These are phyloP conservation scores for Hirschfeldia incana DNA, from an alignment of 345 rosid genomes.

Conservation along the genomic window DNA sequence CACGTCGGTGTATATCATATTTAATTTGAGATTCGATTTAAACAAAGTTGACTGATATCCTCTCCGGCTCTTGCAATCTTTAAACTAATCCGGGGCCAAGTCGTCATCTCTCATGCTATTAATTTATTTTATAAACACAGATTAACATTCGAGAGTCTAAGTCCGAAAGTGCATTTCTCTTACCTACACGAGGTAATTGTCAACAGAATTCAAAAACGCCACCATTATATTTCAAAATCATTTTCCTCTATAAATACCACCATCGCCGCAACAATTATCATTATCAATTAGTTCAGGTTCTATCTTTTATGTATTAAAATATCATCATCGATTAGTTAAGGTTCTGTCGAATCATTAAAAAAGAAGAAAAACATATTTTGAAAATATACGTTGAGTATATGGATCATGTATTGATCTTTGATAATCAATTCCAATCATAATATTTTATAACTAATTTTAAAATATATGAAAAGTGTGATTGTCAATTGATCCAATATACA, in stretches of 20 bases:
- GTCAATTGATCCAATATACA: not conserved
- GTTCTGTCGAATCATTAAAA: too few relatives aligned
- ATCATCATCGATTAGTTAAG: too few relatives aligned
- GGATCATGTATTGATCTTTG: too few relatives aligned
- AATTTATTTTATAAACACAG: not conserved
- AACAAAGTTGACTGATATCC: not conserved
- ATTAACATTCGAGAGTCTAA: not conserved
- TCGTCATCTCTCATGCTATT: not conserved
- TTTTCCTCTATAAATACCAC: not conserved
- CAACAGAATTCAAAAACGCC: not conserved
- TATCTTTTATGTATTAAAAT: not conserved
- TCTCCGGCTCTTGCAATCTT: not conserved
- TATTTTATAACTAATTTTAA: too few relatives aligned
- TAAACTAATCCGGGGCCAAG: not conserved
- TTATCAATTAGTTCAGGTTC: not conserved
- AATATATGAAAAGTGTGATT: not conserved
- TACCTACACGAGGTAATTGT: not conserved
- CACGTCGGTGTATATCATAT: not conserved
- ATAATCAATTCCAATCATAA: too few relatives aligned
- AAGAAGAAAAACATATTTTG: too few relatives aligned
- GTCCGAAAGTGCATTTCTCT: not conserved
- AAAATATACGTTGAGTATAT: too few relatives aligned
- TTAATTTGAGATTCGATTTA: not conserved
- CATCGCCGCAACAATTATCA: not conserved
- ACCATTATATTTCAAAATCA: not conserved